phyloP scores from a whole-genome alignment of 2,329 filamentous ascomycete species.

The Trichoderma breve region DNA sequence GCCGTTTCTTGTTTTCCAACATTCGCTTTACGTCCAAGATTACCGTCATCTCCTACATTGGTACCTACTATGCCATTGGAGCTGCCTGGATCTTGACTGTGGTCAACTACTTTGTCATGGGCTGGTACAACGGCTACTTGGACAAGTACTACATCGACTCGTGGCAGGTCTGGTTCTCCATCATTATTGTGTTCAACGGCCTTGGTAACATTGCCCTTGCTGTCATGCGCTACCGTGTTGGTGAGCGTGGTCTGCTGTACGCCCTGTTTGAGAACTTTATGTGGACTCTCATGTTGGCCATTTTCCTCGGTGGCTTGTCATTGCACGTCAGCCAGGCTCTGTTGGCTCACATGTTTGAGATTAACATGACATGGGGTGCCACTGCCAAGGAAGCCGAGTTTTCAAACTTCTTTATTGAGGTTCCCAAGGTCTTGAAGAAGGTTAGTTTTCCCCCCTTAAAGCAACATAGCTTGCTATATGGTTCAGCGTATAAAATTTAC shows the following conservation, averaged over 20 bases:
- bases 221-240: constrained; percentile 69
- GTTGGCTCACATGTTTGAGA: constrained; percentile 77
- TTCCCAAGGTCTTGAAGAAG: constrained; percentile 73
- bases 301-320: constrained; percentile 80
- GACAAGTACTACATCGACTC: constrained; percentile 80
- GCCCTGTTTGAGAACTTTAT: constrained; percentile 65
- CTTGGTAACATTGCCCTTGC: constrained; percentile 71
- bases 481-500: constrained; percentile 20
- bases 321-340: constrained; percentile 80
- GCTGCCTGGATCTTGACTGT: constrained; percentile 72
- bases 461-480: constrained; percentile 32
- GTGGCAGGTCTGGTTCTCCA: constrained; percentile 78
- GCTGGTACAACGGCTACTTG: constrained; percentile 73
- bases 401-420: constrained; percentile 81
- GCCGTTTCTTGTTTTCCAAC: constrained; percentile 67
- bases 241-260: constrained; percentile 58
- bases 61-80: constrained; percentile 76
- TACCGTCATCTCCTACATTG: constrained; percentile 73
- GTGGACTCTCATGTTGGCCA: constrained; percentile 70
- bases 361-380: constrained; percentile 83
- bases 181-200: constrained; percentile 74
- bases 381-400: constrained; percentile 80
- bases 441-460: constrained; percentile 53
- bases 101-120: constrained; percentile 72
- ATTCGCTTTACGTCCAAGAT: constrained; percentile 75